These are phyloP conservation scores for Nymphaea thermarum DNA, from an alignment of 164 flowering plant species.

Conservation along the genomic window DNA sequence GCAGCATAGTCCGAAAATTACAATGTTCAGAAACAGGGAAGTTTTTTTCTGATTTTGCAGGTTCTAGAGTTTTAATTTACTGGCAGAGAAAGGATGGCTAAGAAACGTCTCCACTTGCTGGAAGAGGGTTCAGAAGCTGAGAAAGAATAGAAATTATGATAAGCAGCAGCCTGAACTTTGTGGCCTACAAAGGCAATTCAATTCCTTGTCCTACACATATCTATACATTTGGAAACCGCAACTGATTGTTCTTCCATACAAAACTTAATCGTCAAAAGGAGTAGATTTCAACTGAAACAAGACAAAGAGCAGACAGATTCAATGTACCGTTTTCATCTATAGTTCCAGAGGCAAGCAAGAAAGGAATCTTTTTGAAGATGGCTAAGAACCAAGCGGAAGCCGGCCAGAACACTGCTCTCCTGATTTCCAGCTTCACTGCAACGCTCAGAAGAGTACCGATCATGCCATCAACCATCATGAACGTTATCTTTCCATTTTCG, in stretches of 20 bases:
- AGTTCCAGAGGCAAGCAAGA: slow-evolving; percentile 19
- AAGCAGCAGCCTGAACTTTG: no score
- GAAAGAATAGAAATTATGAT: no score
- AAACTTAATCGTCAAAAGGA: not conserved
- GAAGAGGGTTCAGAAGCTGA: no score
- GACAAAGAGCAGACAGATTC: not conserved
- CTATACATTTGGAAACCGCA: no score
- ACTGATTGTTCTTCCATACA: no score
- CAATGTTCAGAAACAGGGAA: no score
- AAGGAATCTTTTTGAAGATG: slow-evolving; percentile 11
- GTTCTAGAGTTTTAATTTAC: no score
- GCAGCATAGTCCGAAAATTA: not conserved
- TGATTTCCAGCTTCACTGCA: slow-evolving; percentile 16
- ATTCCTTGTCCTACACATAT: no score
- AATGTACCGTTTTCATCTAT: slow-evolving; percentile 8
- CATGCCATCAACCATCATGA: not conserved
- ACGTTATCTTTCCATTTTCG: not conserved
- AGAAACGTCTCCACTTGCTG: no score
- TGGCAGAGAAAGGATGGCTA: no score
- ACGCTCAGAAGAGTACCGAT: slow-evolving; percentile 12
- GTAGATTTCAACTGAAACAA: not conserved
- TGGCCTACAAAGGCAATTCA: no score
- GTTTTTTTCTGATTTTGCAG: no score
- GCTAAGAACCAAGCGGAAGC: slow-evolving; percentile 6
- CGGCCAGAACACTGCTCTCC: slow-evolving; percentile 10